Evolutionary conservation across 1,284 basidiomycete species (phyloP), one percentile per base, ranked within the genome.

Genomic region (Cryptococcus sp.): DNA sequence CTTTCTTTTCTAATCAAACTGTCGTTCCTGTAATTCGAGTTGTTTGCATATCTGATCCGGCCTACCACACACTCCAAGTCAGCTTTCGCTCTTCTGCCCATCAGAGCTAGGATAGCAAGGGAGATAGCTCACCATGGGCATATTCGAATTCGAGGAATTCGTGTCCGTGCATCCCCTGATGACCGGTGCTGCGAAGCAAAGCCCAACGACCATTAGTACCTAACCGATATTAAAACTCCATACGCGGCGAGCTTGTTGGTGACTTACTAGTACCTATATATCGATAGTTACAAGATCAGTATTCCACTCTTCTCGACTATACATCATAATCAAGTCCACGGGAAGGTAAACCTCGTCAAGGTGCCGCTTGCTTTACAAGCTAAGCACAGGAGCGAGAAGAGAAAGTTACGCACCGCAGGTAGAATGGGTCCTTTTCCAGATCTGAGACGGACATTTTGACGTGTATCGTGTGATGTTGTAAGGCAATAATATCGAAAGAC

Each of bases 61-160:
- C 95, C 77, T 78, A 55, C 34, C 34, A 29, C 26, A 29, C n/a
- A 19, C 11, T 19, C 8, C 5, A 17, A n/a, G 17, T 7, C 10
- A 22, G 1, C 39, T 44, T 37, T 37, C 22, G 11, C 47, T n/a
- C 16, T 51, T 25, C 23, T 15, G n/a, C 40, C 6, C 6, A 29
- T 19, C 15, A 41, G 10, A 17, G n/a, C 17, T 7, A n/a, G 29
- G 5, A 4, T 2, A 34, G 29, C 29, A 34, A 34, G n/a, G n/a
- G n/a, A n/a, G n/a, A n/a, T n/a, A n/a, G n/a, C 75, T 53, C 49
- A 76, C 77, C 96, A 79, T 95, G 89, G 13, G 90, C 89, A 81
- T 97, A 97, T 80, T 99, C 95, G 73, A 98, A 99, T 79, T 99
- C 96, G 50, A 99, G 84, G 76, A 99, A 99, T 77, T 96, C 93